phyloP scores from a whole-genome alignment of 108 stramenopile species.

The Hondaea fermentalgiana region DNA sequence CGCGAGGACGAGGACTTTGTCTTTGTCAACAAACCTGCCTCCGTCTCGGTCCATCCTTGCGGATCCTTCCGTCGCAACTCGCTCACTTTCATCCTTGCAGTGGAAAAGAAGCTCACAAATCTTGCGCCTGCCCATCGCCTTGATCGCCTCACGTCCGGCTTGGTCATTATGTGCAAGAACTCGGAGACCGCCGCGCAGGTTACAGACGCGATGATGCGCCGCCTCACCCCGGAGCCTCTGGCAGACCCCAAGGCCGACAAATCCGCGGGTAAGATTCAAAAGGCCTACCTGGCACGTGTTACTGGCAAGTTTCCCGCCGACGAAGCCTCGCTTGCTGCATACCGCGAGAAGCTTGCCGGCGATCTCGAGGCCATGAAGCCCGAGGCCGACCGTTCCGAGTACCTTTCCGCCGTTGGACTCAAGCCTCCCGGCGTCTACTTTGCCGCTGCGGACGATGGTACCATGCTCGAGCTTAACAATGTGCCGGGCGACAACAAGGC shows the following conservation, averaged over 20 bases:
- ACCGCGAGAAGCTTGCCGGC: not conserved
- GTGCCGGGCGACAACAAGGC: not conserved
- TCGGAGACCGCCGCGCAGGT: slow-evolving; percentile 28
- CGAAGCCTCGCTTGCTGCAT: not conserved
- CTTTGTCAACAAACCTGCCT: slow-evolving; percentile 78
- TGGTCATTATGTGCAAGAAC: slow-evolving; percentile 43
- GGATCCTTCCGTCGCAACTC: slow-evolving; percentile 77
- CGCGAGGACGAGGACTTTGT: slow-evolving; percentile 53
- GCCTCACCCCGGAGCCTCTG: not conserved
- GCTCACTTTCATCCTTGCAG: slow-evolving; percentile 40
- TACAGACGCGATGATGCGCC: slow-evolving; percentile 26
- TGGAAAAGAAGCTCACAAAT: not conserved
- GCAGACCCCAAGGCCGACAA: not conserved
- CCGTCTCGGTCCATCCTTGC: slow-evolving; percentile 83
- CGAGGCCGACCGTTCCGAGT: not conserved
- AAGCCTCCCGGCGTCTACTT: not conserved
- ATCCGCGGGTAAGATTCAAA: not conserved
- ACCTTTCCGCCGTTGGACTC: not conserved
- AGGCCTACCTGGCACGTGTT: slow-evolving; percentile 50
- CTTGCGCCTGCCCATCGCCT: slow-evolving; percentile 30
- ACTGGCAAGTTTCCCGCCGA: slow-evolving; percentile 33
- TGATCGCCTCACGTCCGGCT: slow-evolving; percentile 45
- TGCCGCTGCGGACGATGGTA: not conserved
- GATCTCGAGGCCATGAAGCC: not conserved
- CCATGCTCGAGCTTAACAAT: not conserved